Evolutionary conservation across 805 yeast genomes (phyloP).

Genomic region (Helenozyma rhizophorensis): DNA sequence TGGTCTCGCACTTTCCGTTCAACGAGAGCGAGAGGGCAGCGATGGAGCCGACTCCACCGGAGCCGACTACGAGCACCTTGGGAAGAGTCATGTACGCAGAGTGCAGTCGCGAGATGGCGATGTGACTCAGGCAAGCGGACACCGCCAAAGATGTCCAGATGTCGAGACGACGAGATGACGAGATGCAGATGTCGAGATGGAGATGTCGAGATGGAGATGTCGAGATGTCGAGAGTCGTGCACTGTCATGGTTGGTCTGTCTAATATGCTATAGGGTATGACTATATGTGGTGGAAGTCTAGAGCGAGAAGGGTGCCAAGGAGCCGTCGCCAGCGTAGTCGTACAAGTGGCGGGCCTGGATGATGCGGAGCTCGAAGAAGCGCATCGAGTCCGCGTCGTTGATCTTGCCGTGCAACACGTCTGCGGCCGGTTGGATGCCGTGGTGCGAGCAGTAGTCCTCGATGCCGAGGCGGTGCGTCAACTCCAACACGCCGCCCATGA

Average conservation of each 20-base stretch:
- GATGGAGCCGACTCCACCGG: slow-evolving; percentile 18
- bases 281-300: not conserved
- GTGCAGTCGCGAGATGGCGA: not conserved
- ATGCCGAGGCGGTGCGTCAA: slow-evolving; percentile 42
- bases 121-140: too few relatives aligned
- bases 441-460: slow-evolving; percentile 25
- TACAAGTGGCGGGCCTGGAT: slow-evolving; percentile 51
- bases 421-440: not conserved
- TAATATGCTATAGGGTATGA: not conserved
- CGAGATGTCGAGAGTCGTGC: not conserved
- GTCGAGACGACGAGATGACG: not conserved
- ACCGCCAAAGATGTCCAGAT: too few relatives aligned
- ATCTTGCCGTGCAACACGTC: slow-evolving; percentile 29
- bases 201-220: not conserved
- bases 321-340: slow-evolving; percentile 21
- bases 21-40: slow-evolving; percentile 12
- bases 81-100: slow-evolving; percentile 2
- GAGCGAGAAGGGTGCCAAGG: slow-evolving; percentile 3
- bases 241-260: not conserved
- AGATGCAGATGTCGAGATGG: not conserved
- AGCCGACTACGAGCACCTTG: slow-evolving; percentile 15
- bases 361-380: slow-evolving; percentile 66
- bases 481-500: slow-evolving; percentile 49
- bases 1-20: slow-evolving; percentile 11
- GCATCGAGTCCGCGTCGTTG: slow-evolving; percentile 58